Base-by-base conservation (phyloP, 2,329 filamentous ascomycete species). In the Calonectria hawksworthii region DNA sequence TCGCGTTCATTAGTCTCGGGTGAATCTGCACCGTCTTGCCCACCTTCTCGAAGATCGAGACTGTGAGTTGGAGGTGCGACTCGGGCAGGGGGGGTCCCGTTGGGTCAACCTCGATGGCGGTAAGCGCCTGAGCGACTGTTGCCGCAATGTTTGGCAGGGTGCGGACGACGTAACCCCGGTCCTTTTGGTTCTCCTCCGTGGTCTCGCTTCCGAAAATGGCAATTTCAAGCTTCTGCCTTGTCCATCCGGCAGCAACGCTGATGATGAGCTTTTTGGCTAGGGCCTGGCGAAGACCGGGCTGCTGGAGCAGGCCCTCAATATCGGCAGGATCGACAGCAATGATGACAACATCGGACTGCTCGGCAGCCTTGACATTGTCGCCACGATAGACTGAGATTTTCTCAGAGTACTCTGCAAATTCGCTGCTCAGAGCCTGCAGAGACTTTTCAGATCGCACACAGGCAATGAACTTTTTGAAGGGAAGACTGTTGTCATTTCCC, bases 41-140 rank as follows among this genome's bases (percentile, higher is more conserved):
- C 26, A 93, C 89, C 18, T 86, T 86, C 11, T 84, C 85, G 82
- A 93, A 92, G 38, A 93, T 89, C 79, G 88, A 88, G 18, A 82
- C 80, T 0, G 82, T 80, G 1, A 83, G 69, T 3, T 81, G 59
- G 0, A 83, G 63, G 2, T 80, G 68, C 23, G 78, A 72, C 1
- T 74, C 32, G 0, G 82, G 81, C 0, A 80, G 26, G 1, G 70
- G 28, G 0, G 80, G 77, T 2, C 81, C 77, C 0, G 70, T 50
- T 1, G 70, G 70, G 0, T 81, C 77, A 16, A 76, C 75, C 56
- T 85, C 84, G 8, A 86, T 83, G 4, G 82, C 83, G 0, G 84
- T 85, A 3, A 85, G 76, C 1, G 82, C 83, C 64, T 85, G 78
- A 0, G 79, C 77, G 0, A 85, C 83, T 36, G 80, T 75, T 0